phyloP scores from a whole-genome alignment of 2,329 filamentous ascomycete species.

The Tolypocladium cylindrosporum region DNA sequence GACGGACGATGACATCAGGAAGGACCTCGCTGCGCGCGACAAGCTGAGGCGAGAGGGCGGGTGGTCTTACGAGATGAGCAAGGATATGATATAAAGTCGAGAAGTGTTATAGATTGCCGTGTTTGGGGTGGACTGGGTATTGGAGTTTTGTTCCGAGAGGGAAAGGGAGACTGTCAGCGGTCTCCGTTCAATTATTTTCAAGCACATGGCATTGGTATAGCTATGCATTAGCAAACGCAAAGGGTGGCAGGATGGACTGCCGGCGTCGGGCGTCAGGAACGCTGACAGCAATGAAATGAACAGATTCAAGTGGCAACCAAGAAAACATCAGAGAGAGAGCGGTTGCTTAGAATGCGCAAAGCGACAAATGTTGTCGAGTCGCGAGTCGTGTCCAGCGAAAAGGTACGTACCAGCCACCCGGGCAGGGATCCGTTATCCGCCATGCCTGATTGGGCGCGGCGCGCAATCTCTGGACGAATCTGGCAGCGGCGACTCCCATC shows the following conservation, averaged over 20 bases:
- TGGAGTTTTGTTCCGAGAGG: neutral
- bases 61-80: conserved; percentile 62
- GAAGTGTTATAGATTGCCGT: neutral
- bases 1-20: conserved; percentile 78
- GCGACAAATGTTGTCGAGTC: no score
- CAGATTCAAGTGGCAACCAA: neutral
- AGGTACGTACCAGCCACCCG: neutral
- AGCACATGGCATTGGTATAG: neutral
- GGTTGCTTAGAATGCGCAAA: no score
- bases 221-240: neutral
- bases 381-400: neutral
- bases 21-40: conserved; percentile 70
- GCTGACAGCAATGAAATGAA: neutral
- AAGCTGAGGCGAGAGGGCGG: conserved; percentile 72
- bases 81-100: conserved; percentile 29
- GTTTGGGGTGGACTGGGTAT: neutral
- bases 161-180: neutral
- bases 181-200: neutral
- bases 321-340: no score
- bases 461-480: neutral
- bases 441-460: neutral
- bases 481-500: neutral
- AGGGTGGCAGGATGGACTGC: neutral
- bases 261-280: neutral
- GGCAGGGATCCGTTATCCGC: neutral